Conservation (phyloP, 1,284 basidiomycete species). For the Puccinia hordei region DNA sequence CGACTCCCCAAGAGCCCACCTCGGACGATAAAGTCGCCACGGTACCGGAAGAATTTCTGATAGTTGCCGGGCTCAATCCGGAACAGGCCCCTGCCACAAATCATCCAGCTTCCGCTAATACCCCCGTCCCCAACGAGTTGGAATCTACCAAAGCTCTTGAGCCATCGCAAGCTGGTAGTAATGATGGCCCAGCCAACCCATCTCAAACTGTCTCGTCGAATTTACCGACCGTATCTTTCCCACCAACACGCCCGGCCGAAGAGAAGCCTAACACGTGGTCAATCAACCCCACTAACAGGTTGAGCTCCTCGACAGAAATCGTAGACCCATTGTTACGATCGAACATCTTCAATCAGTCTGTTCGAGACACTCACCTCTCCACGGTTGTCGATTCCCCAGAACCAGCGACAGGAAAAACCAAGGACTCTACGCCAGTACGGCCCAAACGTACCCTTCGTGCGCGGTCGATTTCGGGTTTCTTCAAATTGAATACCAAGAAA, state of each 20-base stretch:
- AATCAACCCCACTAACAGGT: background rate
- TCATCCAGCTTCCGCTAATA: background rate
- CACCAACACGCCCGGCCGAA: background rate
- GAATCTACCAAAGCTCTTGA: background rate
- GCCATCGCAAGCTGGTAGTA: background rate
- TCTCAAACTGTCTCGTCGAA: background rate
- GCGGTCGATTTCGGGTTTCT: constrained; percentile 11
- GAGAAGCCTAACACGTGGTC: background rate
- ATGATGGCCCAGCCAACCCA: background rate
- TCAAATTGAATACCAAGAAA: background rate
- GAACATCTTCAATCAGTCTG: background rate
- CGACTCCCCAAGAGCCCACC: background rate
- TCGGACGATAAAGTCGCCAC: background rate
- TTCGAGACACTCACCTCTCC: background rate
- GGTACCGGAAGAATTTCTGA: constrained; percentile 1
- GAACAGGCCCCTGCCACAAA: background rate
- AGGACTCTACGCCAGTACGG: background rate
- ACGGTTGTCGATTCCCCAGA: background rate
- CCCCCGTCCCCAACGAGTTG: background rate
- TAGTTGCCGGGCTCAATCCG: constrained; percentile 1
- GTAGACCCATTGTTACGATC: constrained; percentile 6
- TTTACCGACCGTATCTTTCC: background rate
- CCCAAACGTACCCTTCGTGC: constrained; percentile 1
- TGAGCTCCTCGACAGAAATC: constrained; percentile 7
- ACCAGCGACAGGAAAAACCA: background rate